Evolutionary conservation across 768 basidiomycete genomes (phyloP).

Genomic region (Serendipita sp.): DNA sequence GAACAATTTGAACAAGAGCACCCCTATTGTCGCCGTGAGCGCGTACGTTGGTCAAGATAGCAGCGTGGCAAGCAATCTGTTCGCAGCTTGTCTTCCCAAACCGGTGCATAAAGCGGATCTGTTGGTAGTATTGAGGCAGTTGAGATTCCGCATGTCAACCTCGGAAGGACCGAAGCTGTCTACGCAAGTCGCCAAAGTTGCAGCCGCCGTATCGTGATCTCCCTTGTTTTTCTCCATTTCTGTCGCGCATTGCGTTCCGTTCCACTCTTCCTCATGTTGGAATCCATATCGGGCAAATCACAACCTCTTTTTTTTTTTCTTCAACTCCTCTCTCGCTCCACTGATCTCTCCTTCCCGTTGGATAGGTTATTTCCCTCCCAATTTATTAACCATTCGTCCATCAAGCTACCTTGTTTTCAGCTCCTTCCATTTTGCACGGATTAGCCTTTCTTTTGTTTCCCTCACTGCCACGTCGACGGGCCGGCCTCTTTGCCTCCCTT

Average conservation of each 20-base stretch:
- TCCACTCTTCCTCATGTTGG: background rate
- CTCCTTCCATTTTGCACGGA: no score
- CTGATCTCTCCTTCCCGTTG: no score
- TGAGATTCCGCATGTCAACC: slow-evolving; percentile 82
- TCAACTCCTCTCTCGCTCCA: no score
- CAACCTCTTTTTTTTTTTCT: no score
- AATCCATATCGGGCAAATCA: no score
- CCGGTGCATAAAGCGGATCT: slow-evolving; percentile 82
- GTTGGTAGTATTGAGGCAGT: slow-evolving; percentile 59
- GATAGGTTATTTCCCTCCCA: no score
- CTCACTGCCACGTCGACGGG: no score
- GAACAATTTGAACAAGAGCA: slow-evolving; percentile 84
- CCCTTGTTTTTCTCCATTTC: background rate
- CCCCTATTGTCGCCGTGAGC: slow-evolving; percentile 85
- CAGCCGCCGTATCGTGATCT: background rate
- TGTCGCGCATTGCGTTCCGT: background rate
- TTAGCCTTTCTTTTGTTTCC: no score
- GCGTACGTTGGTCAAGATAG: slow-evolving; percentile 66
- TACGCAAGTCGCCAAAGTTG: slow-evolving; percentile 6
- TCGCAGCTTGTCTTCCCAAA: slow-evolving; percentile 72
- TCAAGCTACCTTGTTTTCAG: no score
- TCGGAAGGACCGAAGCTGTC: slow-evolving; percentile 10
- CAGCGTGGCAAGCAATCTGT: slow-evolving; percentile 48
- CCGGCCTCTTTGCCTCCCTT: no score
- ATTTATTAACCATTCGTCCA: no score